Base-by-base conservation (phyloP, 768 basidiomycete species). In the Clathrus columnatus region DNA sequence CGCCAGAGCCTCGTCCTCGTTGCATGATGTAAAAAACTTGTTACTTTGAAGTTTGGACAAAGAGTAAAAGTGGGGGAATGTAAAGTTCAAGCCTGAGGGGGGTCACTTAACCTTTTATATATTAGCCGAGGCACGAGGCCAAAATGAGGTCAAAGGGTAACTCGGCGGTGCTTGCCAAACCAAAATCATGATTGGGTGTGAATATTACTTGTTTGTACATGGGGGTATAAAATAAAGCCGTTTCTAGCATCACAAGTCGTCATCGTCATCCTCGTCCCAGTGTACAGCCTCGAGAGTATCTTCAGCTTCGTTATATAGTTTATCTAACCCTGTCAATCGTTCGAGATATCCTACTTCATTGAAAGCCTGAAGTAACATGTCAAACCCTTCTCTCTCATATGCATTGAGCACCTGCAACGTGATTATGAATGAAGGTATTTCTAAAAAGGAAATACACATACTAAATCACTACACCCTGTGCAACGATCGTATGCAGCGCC, bases 401-500 rank as follows among this genome's bases (percentile, higher is more conserved):
- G 84, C 87, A n/a, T 78, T 70, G 28, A 97, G 58, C 17, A 96
- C 82, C 89, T 92, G 61, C 14, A n/a, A 18, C 11, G 26, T 18
- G 7, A 47, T 3, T 11, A 47, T 14, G 51, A 59, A 10, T 18
- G 26, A 47, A 8, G 10, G 21, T n/a, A 21, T 17, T 17, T 5
- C n/a, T 23, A 48, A 20, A 54, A 32, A 50, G 32, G n/a, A 50
- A 47, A 2, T 21, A n/a, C 4, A 69, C 81, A 60, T 57, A 91
- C 91, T 20, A 75, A 75, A 60, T 87, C 82, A 52, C 87, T 88
- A 65, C 96, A 99, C 0, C 91, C 96, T 1, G 93, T 95, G 67
- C 95, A 99, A 53, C 76, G 73, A 52, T 84, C 79, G 65, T 87
- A 99, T 1, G 92, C 90, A 1, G 86, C 82, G 0, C 95, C 96